phyloP scores from a whole-genome alignment of 176 grass and related monocot genomes.

The Ensete glaucum region DNA sequence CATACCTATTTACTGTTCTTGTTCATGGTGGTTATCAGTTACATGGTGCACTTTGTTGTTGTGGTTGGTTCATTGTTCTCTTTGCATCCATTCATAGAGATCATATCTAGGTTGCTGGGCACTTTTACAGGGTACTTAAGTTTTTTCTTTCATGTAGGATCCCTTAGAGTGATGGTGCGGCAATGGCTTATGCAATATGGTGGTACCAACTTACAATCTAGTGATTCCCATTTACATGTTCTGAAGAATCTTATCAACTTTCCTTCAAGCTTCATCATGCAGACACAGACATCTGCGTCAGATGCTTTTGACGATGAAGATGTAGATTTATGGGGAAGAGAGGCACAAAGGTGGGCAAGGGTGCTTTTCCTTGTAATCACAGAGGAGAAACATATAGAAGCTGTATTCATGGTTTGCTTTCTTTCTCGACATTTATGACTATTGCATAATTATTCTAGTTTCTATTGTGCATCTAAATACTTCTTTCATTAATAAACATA shows the following conservation, averaged over 20 bases:
- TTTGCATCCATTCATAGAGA: no score
- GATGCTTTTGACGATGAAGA: slow-evolving; percentile 82
- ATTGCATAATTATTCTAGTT: background rate
- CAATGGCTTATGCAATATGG: slow-evolving; percentile 54
- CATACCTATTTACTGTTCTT: background rate
- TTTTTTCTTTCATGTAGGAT: slow-evolving; percentile 37
- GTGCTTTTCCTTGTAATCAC: slow-evolving; percentile 62
- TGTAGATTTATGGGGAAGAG: slow-evolving; percentile 69
- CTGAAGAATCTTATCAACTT: slow-evolving; percentile 65
- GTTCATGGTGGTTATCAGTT: background rate
- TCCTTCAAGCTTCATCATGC: slow-evolving; percentile 53
- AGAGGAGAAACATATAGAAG: slow-evolving; percentile 49
- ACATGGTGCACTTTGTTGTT: no score
- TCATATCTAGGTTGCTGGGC: no score
- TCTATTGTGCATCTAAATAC: background rate
- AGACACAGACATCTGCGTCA: slow-evolving; percentile 23
- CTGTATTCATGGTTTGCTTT: slow-evolving; percentile 47
- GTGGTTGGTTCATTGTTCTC: no score
- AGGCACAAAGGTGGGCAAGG: slow-evolving; percentile 82
- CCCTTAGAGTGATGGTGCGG: slow-evolving; percentile 48
- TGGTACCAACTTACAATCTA: slow-evolving; percentile 21
- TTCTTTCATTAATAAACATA: background rate
- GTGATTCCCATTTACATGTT: slow-evolving; percentile 25
- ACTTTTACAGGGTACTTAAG: background rate
- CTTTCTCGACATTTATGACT: background rate